Evolutionary conservation across 2,329 filamentous ascomycete genomes (phyloP).

Genomic region (Fusarium mundagurra): DNA sequence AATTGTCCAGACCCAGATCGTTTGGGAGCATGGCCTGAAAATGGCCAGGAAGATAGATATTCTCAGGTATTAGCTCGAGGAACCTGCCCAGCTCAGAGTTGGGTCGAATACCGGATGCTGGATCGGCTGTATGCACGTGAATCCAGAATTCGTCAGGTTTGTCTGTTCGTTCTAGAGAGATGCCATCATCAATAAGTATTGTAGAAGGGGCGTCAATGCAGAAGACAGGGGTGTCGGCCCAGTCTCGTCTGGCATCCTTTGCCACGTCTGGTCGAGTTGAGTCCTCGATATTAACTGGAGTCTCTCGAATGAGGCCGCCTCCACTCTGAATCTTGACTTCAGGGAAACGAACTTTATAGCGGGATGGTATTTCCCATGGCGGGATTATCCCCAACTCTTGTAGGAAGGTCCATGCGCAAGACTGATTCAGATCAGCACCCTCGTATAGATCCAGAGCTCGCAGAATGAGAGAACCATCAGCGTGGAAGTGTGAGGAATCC

Average conservation of each 20-base stretch:
- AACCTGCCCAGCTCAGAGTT: slow-evolving; percentile 67
- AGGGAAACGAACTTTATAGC: slow-evolving; percentile 69
- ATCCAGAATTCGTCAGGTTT: slow-evolving; percentile 72
- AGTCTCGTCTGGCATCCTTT: slow-evolving; percentile 64
- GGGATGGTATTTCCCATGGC: slow-evolving; percentile 74
- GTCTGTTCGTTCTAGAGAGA: slow-evolving; percentile 73
- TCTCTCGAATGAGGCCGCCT: slow-evolving; percentile 52
- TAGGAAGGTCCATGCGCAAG: slow-evolving; percentile 71
- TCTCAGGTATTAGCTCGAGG: slow-evolving; percentile 68
- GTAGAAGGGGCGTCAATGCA: slow-evolving; percentile 77
- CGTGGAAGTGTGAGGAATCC: slow-evolving; percentile 62
- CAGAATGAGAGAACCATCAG: slow-evolving; percentile 72
- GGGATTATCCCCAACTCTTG: slow-evolving; percentile 78
- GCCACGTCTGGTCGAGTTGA: slow-evolving; percentile 57
- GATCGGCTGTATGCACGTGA: slow-evolving; percentile 82
- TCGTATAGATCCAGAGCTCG: slow-evolving; percentile 69
- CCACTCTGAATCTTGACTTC: slow-evolving; percentile 55
- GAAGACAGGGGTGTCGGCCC: slow-evolving; percentile 68
- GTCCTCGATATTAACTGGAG: slow-evolving; percentile 46
- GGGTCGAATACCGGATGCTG: slow-evolving; percentile 73
- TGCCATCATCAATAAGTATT: slow-evolving; percentile 79
- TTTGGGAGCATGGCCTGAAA: slow-evolving; percentile 66
- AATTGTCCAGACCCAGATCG: slow-evolving; percentile 44
- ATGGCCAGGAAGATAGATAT: slow-evolving; percentile 69
- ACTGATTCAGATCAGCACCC: slow-evolving; percentile 52